phyloP scores from a whole-genome alignment of 2,329 filamentous ascomycete species.

The Cadophora luteo-olivacea region DNA sequence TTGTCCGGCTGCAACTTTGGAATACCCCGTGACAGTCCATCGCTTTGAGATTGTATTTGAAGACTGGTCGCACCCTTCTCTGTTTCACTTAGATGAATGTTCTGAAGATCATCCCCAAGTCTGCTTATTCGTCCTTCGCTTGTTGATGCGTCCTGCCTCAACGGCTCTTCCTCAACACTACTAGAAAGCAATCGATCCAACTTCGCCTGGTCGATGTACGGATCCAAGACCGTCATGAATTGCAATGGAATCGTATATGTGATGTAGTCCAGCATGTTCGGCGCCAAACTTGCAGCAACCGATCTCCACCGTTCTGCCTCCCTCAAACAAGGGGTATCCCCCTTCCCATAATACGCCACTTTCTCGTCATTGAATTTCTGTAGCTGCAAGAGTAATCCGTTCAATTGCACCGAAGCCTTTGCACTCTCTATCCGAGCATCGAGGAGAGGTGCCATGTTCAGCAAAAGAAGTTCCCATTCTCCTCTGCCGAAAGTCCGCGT shows the following conservation, averaged over 20 bases:
- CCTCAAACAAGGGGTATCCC: not conserved
- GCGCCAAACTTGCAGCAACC: not conserved
- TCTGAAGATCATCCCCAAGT: not conserved
- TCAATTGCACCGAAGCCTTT: not conserved
- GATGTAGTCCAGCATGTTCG: slow-evolving; percentile 8
- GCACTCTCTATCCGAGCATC: not conserved
- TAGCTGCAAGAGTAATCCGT: not conserved
- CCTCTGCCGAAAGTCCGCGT: slow-evolving; percentile 1
- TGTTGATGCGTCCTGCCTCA: not conserved
- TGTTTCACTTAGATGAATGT: not conserved
- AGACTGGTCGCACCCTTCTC: not conserved
- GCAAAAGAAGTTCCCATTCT: not conserved
- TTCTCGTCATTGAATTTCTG: not conserved
- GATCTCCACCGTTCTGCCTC: not conserved
- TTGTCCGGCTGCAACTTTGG: not conserved
- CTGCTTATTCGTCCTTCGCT: not conserved
- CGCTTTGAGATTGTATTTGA: not conserved
- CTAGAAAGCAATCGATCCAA: not conserved
- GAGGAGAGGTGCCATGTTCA: not conserved
- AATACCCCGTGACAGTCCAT: not conserved
- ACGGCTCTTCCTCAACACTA: not conserved
- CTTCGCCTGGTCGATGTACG: not conserved
- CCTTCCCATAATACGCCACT: not conserved
- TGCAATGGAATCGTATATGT: slow-evolving; percentile 7
- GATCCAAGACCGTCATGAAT: slow-evolving; percentile 7